Conservation (phyloP, 352 stramenopile genomes). For the Globisporangium lucens region DNA sequence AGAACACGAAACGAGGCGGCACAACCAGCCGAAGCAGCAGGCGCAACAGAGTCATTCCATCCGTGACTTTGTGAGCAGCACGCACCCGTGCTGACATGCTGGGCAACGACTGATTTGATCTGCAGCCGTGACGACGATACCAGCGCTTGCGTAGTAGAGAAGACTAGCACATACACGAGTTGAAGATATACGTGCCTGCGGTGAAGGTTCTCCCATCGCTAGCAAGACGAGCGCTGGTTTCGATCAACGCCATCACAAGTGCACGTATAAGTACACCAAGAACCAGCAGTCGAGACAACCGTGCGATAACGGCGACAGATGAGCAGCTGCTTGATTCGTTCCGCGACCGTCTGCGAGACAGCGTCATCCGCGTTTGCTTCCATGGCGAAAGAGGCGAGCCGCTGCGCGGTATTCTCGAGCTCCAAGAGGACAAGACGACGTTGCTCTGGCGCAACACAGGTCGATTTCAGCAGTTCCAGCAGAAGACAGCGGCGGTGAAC, state of each 20-base stretch:
- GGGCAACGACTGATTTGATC: neutral
- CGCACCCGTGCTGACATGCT: neutral
- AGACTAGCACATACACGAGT: neutral
- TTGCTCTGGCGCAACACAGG: conserved; percentile 54
- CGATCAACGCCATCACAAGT: neutral
- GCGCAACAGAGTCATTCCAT: neutral
- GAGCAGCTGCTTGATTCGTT: conserved; percentile 38
- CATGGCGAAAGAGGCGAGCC: conserved; percentile 53
- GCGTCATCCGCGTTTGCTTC: conserved; percentile 38
- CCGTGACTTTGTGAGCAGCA: neutral
- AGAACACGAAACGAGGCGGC: neutral
- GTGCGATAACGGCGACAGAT: conserved; percentile 11
- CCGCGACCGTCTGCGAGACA: conserved; percentile 63
- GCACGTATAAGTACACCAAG: neutral
- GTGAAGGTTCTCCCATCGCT: neutral
- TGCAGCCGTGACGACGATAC: neutral
- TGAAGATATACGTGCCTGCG: neutral
- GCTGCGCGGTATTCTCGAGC: conserved; percentile 44
- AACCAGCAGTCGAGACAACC: neutral
- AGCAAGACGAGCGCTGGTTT: neutral
- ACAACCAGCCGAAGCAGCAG: neutral
- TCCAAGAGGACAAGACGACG: conserved; percentile 62
- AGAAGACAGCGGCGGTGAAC: conserved; percentile 26
- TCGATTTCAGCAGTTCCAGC: conserved; percentile 30
- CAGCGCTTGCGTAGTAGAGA: neutral